These are phyloP conservation scores for Beauveria australis DNA, from an alignment of 2,329 filamentous ascomycete species.

Conservation along the genomic window DNA sequence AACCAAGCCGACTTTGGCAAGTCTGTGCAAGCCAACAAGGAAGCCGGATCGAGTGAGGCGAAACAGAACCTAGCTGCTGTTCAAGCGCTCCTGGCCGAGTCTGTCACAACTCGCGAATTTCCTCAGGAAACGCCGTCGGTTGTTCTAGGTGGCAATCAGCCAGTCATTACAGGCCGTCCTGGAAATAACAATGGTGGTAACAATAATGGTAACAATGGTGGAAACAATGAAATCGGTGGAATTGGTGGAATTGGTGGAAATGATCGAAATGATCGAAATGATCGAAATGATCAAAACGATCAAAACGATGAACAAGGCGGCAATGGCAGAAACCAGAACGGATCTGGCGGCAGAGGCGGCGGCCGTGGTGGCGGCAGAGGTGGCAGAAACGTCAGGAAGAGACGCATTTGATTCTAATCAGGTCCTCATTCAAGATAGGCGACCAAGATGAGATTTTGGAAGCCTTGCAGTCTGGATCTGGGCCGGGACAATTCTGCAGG, in stretches of 20 bases:
- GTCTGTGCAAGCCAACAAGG: slow-evolving; percentile 33
- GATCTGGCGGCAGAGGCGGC: not conserved
- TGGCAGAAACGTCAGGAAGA: not conserved
- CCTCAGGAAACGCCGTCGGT: slow-evolving; percentile 26
- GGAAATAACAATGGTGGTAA: not conserved
- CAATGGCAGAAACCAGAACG: too few species aligned
- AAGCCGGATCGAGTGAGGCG: slow-evolving; percentile 25
- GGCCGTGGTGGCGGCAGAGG: too few species aligned
- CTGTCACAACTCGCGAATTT: slow-evolving; percentile 21
- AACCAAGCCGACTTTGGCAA: slow-evolving; percentile 42
- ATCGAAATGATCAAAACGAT: too few species aligned
- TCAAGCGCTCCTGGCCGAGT: slow-evolving; percentile 27
- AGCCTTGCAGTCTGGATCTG: too few species aligned
- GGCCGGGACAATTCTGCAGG: too few species aligned
- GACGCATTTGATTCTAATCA: too few species aligned
- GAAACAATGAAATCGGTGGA: not conserved
- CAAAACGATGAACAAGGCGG: too few species aligned
- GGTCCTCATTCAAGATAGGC: too few species aligned
- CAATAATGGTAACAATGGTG: not conserved
- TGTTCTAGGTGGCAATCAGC: slow-evolving; percentile 11
- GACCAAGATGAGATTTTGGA: too few species aligned
- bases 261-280: too few species aligned
- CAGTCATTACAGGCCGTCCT: not conserved
- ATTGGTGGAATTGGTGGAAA: too few species aligned
- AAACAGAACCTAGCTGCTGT: slow-evolving; percentile 28